phyloP scores from a whole-genome alignment of 2,329 filamentous ascomycete genomes.

The Colletotrichum sp. region DNA sequence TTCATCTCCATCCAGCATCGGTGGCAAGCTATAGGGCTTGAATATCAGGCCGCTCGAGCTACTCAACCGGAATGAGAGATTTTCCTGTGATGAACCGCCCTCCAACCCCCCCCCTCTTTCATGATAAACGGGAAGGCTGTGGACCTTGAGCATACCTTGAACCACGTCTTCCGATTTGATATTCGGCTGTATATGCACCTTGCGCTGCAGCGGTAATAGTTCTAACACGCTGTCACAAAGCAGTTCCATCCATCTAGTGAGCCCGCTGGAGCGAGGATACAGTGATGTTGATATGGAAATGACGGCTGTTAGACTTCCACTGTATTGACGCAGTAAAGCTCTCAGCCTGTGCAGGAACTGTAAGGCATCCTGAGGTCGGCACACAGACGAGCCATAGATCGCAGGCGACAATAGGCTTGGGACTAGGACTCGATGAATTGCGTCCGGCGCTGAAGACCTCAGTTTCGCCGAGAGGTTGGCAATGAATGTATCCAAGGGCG shows the following conservation, averaged over 20 bases:
- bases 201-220: conserved; percentile 72
- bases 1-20: conserved; percentile 73
- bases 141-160: conserved; percentile 85
- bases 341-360: conserved; percentile 83
- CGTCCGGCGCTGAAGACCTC: conserved; percentile 59
- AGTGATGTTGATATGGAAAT: conserved; percentile 81
- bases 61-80: conserved; percentile 90
- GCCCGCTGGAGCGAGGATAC: conserved; percentile 75
- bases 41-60: conserved; percentile 81
- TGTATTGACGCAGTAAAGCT: conserved; percentile 72
- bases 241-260: conserved; percentile 86
- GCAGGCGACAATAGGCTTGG: conserved; percentile 87
- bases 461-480: conserved; percentile 61
- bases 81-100: conserved; percentile 73
- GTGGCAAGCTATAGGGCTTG: conserved; percentile 87
- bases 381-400: conserved; percentile 73
- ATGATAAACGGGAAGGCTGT: conserved; percentile 82
- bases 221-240: conserved; percentile 87
- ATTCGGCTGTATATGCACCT: conserved; percentile 55
- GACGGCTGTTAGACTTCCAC: conserved; percentile 71
- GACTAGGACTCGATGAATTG: conserved; percentile 82
- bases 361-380: conserved; percentile 74
- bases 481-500: conserved; percentile 70
- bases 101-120: conserved; percentile 84
- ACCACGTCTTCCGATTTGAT: conserved; percentile 70